These are phyloP conservation scores for Viola odorata DNA, from an alignment of 345 rosid genomes.

Conservation along the genomic window DNA sequence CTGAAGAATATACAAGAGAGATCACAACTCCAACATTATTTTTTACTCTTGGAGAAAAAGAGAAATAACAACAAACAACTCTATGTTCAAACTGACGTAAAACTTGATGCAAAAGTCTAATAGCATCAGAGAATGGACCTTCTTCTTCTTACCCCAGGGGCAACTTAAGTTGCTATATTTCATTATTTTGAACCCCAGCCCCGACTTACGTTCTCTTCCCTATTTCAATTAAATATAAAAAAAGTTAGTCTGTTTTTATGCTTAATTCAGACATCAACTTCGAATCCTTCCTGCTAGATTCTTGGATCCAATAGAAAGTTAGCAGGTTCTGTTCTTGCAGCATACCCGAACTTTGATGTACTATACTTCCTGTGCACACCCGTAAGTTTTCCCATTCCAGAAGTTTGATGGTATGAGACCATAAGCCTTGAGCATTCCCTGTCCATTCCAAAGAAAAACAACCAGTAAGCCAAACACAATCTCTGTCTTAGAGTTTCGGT, in stretches of 20 bases:
- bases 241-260: conserved; percentile 8
- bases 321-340: conserved; percentile 63
- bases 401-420: conserved; percentile 66
- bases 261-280: neutral
- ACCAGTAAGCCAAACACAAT: neutral
- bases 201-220: neutral
- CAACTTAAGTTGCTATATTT: conserved; percentile 59
- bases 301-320: conserved; percentile 38
- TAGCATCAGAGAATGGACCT: neutral
- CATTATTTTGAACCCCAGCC: conserved; percentile 8
- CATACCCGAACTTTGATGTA: conserved; percentile 71
- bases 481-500: neutral
- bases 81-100: too few relatives aligned
- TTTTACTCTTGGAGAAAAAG: conserved; percentile 1
- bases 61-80: neutral
- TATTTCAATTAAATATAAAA: neutral
- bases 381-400: conserved; percentile 73
- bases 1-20: neutral
- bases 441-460: conserved; percentile 1
- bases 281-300: conserved; percentile 10
- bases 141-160: conserved; percentile 15
- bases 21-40: neutral
- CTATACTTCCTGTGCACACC: conserved; percentile 79
- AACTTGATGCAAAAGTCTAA: neutral
- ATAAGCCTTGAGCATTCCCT: conserved; percentile 86